Evolutionary conservation across 129 eudicot genomes (phyloP).

Genomic region (Pseudognaphalium luteoalbum): DNA sequence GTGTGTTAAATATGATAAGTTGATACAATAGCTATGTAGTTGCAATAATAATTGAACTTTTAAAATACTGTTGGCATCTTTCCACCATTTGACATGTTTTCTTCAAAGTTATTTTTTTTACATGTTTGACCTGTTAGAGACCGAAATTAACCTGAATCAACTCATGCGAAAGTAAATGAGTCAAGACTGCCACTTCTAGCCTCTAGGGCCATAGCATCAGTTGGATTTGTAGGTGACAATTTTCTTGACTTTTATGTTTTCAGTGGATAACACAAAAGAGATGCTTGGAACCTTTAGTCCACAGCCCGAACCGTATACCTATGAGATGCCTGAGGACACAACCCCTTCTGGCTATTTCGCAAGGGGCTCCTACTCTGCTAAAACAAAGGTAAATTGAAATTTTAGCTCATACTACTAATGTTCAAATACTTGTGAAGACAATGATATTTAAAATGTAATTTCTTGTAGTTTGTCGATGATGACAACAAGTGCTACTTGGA

Average conservation of each 20-base stretch:
- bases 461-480: slow-evolving; percentile 79
- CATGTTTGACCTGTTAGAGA: background rate
- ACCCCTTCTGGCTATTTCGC: slow-evolving; percentile 73
- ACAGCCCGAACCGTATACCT: slow-evolving; percentile 53
- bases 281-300: slow-evolving; percentile 84
- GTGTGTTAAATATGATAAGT: background rate
- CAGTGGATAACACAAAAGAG: slow-evolving; percentile 58
- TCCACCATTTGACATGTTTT: background rate
- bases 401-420: background rate
- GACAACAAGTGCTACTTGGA: slow-evolving; percentile 88
- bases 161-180: background rate
- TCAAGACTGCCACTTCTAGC: background rate
- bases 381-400: slow-evolving; percentile 42
- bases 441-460: background rate
- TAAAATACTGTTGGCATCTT: background rate
- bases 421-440: background rate
- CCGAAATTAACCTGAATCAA: background rate
- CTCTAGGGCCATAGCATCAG: slow-evolving; percentile 1
- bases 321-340: slow-evolving; percentile 66
- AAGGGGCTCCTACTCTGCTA: slow-evolving; percentile 67
- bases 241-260: slow-evolving; percentile 16
- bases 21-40: background rate
- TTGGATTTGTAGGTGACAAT: slow-evolving; percentile 13
- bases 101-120: background rate
- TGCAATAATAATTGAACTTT: background rate